Percentiles rank a stretch among this genome's conserved stretches.
phyloP scores from a whole-genome alignment of 2,329 filamentous ascomycete species.

The Teratosphaeria pseudoeucalypti region DNA sequence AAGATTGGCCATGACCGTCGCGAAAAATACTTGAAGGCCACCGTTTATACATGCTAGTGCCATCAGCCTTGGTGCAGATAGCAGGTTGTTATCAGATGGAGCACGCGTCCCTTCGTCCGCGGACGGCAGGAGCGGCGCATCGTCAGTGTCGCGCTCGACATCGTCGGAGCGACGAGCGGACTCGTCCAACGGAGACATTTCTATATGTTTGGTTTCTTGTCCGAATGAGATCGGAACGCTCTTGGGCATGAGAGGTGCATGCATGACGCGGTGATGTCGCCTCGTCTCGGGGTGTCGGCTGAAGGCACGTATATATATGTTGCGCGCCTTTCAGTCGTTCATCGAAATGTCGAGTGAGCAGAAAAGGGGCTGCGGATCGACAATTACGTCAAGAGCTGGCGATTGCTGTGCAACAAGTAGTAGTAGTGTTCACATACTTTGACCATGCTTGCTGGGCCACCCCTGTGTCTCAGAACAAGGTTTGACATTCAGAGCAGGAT shows the following conservation, averaged over 20 bases:
- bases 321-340: neutral
- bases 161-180: neutral
- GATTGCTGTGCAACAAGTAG: too few species aligned
- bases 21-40: neutral
- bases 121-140: neutral
- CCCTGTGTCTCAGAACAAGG: too few species aligned
- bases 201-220: neutral
- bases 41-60: neutral
- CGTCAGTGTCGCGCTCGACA: neutral
- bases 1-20: neutral
- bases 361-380: neutral
- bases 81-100: neutral
- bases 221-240: neutral
- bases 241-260: neutral
- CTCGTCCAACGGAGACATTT: neutral
- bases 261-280: neutral
- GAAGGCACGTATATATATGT: neutral
- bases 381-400: too few species aligned
- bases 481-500: too few species aligned
- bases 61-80: neutral
- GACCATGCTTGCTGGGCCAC: too few species aligned
- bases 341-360: neutral
- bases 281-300: neutral
- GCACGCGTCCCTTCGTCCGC: neutral
- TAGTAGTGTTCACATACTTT: too few species aligned